phyloP scores from a whole-genome alignment of 176 grass and related monocot species.

The Pontederia crassipes region DNA sequence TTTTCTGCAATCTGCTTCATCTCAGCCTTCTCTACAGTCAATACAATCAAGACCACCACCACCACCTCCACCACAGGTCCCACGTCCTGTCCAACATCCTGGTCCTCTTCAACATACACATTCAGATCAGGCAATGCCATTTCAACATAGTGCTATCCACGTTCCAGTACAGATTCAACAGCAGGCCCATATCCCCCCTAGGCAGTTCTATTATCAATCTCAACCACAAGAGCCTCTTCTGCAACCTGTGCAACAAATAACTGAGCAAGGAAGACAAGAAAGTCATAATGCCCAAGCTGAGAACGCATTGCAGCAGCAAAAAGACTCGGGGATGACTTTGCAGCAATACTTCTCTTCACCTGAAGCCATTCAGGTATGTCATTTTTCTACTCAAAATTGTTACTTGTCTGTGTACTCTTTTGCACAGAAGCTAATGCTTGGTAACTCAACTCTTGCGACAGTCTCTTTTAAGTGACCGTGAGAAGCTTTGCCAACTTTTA shows the following conservation, averaged over 20 bases:
- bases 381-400: neutral
- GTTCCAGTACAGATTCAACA: slow-evolving; percentile 56
- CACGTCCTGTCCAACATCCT: slow-evolving; percentile 78
- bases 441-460: slow-evolving; percentile 17
- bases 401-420: neutral
- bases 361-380: slow-evolving; percentile 86
- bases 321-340: slow-evolving; percentile 46
- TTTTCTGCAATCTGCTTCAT: slow-evolving; percentile 41
- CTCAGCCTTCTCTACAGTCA: slow-evolving; percentile 38
- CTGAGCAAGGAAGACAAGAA: slow-evolving; percentile 34
- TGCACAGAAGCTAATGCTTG: slow-evolving; percentile 1
- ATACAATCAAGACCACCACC: slow-evolving; percentile 45
- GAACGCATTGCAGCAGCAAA: slow-evolving; percentile 37
- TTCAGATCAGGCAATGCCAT: slow-evolving; percentile 33
- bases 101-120: slow-evolving; percentile 27
- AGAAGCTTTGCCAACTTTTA: slow-evolving; percentile 85
- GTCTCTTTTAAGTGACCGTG: slow-evolving; percentile 71
- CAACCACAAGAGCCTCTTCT: slow-evolving; percentile 52
- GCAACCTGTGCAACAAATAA: slow-evolving; percentile 28
- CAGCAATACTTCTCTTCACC: slow-evolving; percentile 74
- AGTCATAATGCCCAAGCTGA: slow-evolving; percentile 44
- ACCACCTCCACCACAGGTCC: slow-evolving; percentile 69
- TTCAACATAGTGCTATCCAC: slow-evolving; percentile 34
- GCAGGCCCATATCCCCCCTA: slow-evolving; percentile 51
- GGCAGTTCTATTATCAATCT: slow-evolving; percentile 49